phyloP scores from a whole-genome alignment of 1,139 yeast species.

The Candida tropicalis region DNA sequence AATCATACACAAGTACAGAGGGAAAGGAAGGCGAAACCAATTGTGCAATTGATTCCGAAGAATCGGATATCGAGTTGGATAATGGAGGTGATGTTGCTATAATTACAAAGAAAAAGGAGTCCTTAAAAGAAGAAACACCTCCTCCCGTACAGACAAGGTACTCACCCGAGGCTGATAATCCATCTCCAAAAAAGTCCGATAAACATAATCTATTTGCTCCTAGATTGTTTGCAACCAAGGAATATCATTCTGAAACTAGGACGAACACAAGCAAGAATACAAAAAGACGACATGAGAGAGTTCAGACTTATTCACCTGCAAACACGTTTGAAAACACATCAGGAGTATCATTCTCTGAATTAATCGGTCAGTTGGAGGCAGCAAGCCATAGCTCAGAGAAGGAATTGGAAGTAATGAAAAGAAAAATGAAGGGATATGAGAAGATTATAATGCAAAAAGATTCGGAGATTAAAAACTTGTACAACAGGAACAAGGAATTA shows the following conservation, averaged over 20 bases:
- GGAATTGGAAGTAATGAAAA: background rate
- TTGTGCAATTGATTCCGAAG: background rate
- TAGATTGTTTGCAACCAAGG: background rate
- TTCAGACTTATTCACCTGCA: background rate
- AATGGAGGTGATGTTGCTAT: background rate
- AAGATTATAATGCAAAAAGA: background rate
- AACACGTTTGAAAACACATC: background rate
- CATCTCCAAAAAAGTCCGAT: too few relatives aligned
- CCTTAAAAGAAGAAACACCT: too few relatives aligned
- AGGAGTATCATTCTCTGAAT: conserved; percentile 1
- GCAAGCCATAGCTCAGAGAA: background rate
- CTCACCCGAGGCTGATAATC: too few relatives aligned
- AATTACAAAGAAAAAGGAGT: background rate
- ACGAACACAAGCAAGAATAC: too few relatives aligned
- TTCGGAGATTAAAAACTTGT: background rate
- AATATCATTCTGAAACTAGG: background rate
- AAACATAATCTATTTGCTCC: background rate
- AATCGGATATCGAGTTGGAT: background rate
- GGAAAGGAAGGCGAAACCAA: background rate
- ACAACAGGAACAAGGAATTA: background rate
- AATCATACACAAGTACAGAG: background rate
- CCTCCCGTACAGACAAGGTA: too few relatives aligned
- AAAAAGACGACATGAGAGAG: background rate
- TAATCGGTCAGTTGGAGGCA: conserved; percentile 3
- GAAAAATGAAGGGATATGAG: background rate